Conservation (phyloP, 2,329 filamentous ascomycete genomes). For the Pseudopyricularia cyperi region DNA sequence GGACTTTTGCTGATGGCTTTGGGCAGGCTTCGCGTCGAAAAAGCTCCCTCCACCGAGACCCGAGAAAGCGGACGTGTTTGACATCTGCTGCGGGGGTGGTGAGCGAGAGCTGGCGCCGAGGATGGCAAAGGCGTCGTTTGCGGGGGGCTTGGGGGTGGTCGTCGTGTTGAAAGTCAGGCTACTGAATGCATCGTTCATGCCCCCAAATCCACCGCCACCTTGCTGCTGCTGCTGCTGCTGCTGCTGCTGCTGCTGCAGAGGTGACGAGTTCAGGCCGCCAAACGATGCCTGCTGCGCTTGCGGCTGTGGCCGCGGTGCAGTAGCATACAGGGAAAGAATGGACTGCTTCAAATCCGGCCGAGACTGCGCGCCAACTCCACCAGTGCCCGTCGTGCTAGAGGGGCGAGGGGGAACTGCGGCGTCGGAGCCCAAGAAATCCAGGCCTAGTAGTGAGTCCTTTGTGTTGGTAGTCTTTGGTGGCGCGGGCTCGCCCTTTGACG, state of each 20-base stretch:
- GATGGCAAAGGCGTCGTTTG: constrained; percentile 22
- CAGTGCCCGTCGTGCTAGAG: constrained; percentile 61
- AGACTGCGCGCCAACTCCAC: constrained; percentile 43
- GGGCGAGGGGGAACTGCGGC: constrained; percentile 62
- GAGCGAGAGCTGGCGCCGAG: constrained; percentile 13
- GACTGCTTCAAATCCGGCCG: constrained; percentile 93
- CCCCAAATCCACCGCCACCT: constrained; percentile 30
- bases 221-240: background rate
- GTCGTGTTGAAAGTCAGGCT: constrained; percentile 24
- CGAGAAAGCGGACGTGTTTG: constrained; percentile 31
- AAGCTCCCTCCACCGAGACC: constrained; percentile 63
- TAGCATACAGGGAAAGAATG: constrained; percentile 87
- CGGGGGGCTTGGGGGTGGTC: constrained; percentile 24
- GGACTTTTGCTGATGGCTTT: constrained; percentile 33
- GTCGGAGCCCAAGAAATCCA: constrained; percentile 78
- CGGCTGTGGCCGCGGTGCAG: constrained; percentile 64
- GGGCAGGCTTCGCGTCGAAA: constrained; percentile 63
- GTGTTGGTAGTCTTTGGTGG: constrained; percentile 57
- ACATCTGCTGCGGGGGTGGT: constrained; percentile 11
- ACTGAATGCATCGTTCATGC: constrained; percentile 70
- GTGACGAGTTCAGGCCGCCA: constrained; percentile 38
- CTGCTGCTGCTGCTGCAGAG: constrained; percentile 26
- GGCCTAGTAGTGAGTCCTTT: constrained; percentile 79
- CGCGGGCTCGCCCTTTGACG: constrained; percentile 49
- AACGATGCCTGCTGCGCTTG: constrained; percentile 45